Evolutionary conservation across 177 flowering plant genomes (phyloP), one percentile per base, ranked within the genome.

Genomic region (Vitis hybrid): DNA sequence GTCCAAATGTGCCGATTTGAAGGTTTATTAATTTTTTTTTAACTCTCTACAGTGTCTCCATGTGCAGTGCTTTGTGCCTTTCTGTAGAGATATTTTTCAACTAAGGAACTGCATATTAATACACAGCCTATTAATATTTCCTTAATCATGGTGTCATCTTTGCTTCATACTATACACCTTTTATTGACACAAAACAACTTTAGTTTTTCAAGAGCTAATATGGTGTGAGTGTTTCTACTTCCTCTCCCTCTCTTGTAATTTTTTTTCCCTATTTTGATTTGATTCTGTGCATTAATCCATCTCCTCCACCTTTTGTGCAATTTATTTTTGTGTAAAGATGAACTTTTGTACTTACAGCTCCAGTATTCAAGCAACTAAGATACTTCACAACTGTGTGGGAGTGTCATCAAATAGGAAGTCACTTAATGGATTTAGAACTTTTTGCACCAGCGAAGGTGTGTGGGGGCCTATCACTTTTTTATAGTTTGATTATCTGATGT

Each of bases 391-490:
- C 71, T 79, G 59, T 74, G 71, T 79, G 76, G 84, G 71, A 73
- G 59, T 83, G 32, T 73, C 85, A 62, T 74, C 83, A 63, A 77
- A 58, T 84, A 83, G 80, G 70, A 83, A 74, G 35, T 59, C 71
- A 54, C 63, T 70, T 79, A 63, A 64, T 81, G 83, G 79, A 65
- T 67, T 83, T 83, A 82, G 90, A 83, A 71, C 80, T 27, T 85
- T 81, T 79, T 88, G 89, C 76, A 80, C 88, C 69, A 68, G 52
- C 52, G 41, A 81, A 91, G 93, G 93, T 89, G 84, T 69, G 91
- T 76, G 59, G 17, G 35, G 64, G 61, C 52, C 67, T 71, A 48
- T 62, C 11, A 61, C 32, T 53, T 9, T 49, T 57, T 74, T 56
- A 56, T 30, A 55, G 55, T 61, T 60, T 71, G 53, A 63, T 58